Evolutionary conservation across 1,284 basidiomycete species (phyloP).

Genomic region (Pseudozyma tsukubaensis): DNA sequence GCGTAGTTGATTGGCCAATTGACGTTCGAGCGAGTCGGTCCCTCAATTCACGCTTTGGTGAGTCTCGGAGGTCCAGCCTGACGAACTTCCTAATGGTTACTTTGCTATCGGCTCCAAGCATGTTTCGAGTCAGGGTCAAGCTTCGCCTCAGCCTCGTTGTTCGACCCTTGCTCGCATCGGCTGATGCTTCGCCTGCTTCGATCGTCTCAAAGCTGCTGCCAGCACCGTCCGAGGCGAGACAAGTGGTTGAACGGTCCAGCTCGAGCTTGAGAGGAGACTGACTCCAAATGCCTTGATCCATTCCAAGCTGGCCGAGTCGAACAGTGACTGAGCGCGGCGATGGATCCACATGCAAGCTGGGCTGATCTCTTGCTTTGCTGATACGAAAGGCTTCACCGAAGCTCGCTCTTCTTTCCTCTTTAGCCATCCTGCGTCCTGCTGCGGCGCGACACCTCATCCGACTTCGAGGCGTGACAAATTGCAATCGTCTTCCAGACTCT

Average conservation of each 20-base stretch:
- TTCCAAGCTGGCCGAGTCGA: conserved; percentile 23
- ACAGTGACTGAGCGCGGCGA: conserved; percentile 14
- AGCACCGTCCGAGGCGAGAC: not conserved
- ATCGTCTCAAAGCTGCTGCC: conserved; percentile 13
- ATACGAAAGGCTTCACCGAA: not conserved
- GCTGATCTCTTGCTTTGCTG: not conserved
- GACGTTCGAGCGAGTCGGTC: conserved; percentile 15
- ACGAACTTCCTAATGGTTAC: conserved; percentile 14
- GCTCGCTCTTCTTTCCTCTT: conserved; percentile 1
- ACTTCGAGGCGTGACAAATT: conserved; percentile 29
- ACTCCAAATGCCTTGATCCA: conserved; percentile 38
- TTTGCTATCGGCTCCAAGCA: not conserved
- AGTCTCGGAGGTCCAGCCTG: conserved; percentile 18
- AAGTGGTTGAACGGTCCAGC: not conserved
- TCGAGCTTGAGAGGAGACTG: conserved; percentile 22
- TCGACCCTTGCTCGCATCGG: not conserved
- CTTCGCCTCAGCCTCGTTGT: conserved; percentile 10
- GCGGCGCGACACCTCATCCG: conserved; percentile 16
- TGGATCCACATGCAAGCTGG: not conserved
- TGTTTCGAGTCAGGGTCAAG: conserved; percentile 17
- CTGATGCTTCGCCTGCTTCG: not conserved
- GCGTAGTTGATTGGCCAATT: not conserved
- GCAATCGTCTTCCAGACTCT: not conserved
- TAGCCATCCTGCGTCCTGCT: conserved; percentile 5
- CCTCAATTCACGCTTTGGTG: conserved; percentile 26